A percentile compares a stretch with the other conserved stretches of the same genome.
Conservation (phyloP, 495 filamentous ascomycete genomes). For the Echria macrotheca region DNA sequence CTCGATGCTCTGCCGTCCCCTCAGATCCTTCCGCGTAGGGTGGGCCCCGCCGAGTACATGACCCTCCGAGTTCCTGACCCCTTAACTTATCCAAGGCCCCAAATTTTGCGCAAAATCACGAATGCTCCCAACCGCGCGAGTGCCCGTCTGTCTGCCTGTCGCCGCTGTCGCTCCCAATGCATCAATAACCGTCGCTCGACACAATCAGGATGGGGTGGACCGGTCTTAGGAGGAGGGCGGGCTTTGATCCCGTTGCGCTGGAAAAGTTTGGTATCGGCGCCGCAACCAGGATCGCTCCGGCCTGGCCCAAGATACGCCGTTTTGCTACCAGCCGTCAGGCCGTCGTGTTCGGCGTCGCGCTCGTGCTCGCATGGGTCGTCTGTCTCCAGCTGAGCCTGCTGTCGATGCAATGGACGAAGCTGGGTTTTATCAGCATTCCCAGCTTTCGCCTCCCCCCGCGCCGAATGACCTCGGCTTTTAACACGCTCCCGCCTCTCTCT, state of each 20-base stretch:
- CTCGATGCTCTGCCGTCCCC: no score
- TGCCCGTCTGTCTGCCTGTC: neutral
- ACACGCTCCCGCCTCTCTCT: slow-evolving; percentile 19
- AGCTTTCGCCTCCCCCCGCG: slow-evolving; percentile 9
- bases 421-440: slow-evolving; percentile 10
- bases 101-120: neutral
- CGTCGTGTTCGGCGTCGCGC: slow-evolving; percentile 12
- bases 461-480: slow-evolving; percentile 23
- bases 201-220: slow-evolving; percentile 5
- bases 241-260: slow-evolving; percentile 1
- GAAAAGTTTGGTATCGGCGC: slow-evolving; percentile 4
- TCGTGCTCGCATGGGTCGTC: slow-evolving; percentile 19
- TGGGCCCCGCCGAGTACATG: no score
- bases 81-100: no score
- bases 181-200: no score
- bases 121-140: neutral
- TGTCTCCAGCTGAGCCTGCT: slow-evolving; percentile 13
- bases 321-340: slow-evolving; percentile 18
- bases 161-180: slow-evolving; percentile 2
- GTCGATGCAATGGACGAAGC: slow-evolving; percentile 7
- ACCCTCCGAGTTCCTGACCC: no score
- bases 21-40: no score
- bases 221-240: slow-evolving; percentile 1
- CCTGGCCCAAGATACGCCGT: slow-evolving; percentile 17
- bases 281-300: slow-evolving; percentile 14